Conservation (phyloP, 306 rosid species). For the Vigna unguiculata region DNA sequence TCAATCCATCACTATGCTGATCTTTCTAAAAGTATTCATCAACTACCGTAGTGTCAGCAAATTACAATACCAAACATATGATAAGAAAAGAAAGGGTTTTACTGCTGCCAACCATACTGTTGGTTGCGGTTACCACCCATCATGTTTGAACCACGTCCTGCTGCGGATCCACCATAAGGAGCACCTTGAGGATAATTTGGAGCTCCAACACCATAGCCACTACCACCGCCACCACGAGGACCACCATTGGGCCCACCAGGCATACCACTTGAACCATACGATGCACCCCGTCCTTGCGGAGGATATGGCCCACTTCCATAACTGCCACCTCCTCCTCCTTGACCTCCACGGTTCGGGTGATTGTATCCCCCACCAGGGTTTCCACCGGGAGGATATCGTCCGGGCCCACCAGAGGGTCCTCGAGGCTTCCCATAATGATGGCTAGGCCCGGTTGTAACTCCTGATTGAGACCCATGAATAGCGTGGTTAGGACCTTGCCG, state of each 20-base stretch:
- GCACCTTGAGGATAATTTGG: conserved; percentile 63
- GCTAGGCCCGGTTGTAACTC: conserved; percentile 60
- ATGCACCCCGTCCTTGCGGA: conserved; percentile 68
- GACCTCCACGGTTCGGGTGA: conserved; percentile 60
- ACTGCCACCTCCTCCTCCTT: conserved; percentile 49
- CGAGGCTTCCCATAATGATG: conserved; percentile 68
- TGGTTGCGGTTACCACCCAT: conserved; percentile 62
- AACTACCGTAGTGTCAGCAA: background rate
- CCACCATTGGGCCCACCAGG: conserved; percentile 61
- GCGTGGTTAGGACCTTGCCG: conserved; percentile 60
- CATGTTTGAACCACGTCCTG: conserved; percentile 55
- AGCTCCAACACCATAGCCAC: conserved; percentile 66
- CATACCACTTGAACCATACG: conserved; percentile 57
- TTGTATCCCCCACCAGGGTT: conserved; percentile 61
- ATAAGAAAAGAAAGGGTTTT: background rate
- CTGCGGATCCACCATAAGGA: conserved; percentile 66
- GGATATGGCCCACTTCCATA: conserved; percentile 69
- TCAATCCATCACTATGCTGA: background rate
- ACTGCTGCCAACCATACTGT: conserved; percentile 69
- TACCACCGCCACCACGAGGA: conserved; percentile 55
- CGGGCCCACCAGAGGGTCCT: conserved; percentile 65
- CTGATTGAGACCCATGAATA: conserved; percentile 55
- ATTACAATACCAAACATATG: background rate
- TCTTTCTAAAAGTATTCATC: background rate
- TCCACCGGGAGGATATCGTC: conserved; percentile 62